Percentiles rank a stretch among this genome's conserved stretches.
Conservation (phyloP, 2,329 filamentous ascomycete genomes). For the Ophiostoma fasciatum region DNA sequence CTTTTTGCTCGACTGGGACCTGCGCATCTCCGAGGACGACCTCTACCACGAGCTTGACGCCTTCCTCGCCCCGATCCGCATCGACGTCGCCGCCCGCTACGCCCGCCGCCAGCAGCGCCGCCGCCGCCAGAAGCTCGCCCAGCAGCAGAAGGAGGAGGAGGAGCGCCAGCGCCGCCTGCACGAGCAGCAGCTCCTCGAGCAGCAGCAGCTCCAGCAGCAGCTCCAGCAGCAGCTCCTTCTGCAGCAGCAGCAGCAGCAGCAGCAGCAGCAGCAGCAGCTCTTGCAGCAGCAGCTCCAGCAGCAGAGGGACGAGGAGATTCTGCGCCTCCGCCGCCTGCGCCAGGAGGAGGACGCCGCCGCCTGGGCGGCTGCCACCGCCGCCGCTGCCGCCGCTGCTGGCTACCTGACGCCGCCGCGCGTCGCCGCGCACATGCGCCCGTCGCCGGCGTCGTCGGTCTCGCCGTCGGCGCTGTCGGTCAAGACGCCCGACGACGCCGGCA, state of each 20-base stretch:
- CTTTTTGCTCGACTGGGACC: conserved; percentile 87
- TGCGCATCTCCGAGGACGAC: conserved; percentile 71
- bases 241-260: conserved; percentile 12
- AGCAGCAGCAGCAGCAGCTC: conserved; percentile 27
- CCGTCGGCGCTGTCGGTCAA: background rate
- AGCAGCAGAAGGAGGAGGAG: conserved; percentile 28
- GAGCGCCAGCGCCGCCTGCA: conserved; percentile 10
- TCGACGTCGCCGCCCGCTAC: conserved; percentile 36
- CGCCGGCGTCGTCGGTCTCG: background rate
- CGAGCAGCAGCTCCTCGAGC: too few species aligned
- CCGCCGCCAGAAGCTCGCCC: conserved; percentile 10
- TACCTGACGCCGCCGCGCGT: conserved; percentile 32
- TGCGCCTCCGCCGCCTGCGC: conserved; percentile 15
- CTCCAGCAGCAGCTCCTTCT: background rate
- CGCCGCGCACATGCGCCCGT: conserved; percentile 15
- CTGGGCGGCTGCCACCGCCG: conserved; percentile 12
- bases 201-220: too few species aligned
- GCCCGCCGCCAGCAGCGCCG: conserved; percentile 32
- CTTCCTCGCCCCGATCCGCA: conserved; percentile 76
- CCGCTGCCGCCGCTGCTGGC: conserved; percentile 17
- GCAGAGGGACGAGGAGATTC: conserved; percentile 10
- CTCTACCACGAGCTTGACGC: conserved; percentile 75
- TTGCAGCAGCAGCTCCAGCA: conserved; percentile 13
- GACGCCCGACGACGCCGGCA: conserved; percentile 17
- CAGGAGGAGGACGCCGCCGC: conserved; percentile 18